phyloP scores from a whole-genome alignment of 805 yeast genomes.

The Danielozyma ontarioensis region DNA sequence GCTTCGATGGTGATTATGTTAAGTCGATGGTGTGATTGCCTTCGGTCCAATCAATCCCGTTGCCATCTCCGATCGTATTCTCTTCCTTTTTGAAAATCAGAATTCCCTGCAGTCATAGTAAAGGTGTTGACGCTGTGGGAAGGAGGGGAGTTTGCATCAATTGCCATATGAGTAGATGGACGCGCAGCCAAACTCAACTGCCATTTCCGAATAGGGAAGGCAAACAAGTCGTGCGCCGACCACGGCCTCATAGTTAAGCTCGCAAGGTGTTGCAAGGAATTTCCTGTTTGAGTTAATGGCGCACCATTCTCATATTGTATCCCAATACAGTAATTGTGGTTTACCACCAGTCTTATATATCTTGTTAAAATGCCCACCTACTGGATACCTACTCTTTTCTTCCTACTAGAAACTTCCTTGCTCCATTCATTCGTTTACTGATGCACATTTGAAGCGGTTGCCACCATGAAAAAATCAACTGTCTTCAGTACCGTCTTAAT shows the following conservation, averaged over 20 bases:
- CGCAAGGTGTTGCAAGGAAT: not conserved
- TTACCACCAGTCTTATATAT: not conserved
- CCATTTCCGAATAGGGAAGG: not conserved
- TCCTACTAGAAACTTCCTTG: too few relatives aligned
- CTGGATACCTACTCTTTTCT: too few relatives aligned
- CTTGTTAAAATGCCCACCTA: too few relatives aligned
- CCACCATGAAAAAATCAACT: not conserved
- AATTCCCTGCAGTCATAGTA: too few relatives aligned
- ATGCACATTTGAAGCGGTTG: not conserved
- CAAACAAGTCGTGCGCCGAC: not conserved
- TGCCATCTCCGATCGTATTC: too few relatives aligned
- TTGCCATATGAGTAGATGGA: not conserved
- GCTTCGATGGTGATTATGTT: too few relatives aligned
- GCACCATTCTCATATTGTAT: not conserved
- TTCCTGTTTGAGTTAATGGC: not conserved
- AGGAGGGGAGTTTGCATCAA: not conserved
- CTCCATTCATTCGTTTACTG: not conserved
- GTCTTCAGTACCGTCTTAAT: not conserved
- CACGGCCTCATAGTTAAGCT: too few relatives aligned
- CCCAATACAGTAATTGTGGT: not conserved
- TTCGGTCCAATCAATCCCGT: too few relatives aligned
- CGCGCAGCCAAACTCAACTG: too few relatives aligned
- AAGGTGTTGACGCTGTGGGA: too few relatives aligned
- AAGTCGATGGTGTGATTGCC: too few relatives aligned
- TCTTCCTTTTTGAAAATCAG: too few relatives aligned